A percentile compares a stretch with the other conserved stretches of the same genome.
Conservation (phyloP, 208 protist genomes). For the Trypanosoma mega region DNA sequence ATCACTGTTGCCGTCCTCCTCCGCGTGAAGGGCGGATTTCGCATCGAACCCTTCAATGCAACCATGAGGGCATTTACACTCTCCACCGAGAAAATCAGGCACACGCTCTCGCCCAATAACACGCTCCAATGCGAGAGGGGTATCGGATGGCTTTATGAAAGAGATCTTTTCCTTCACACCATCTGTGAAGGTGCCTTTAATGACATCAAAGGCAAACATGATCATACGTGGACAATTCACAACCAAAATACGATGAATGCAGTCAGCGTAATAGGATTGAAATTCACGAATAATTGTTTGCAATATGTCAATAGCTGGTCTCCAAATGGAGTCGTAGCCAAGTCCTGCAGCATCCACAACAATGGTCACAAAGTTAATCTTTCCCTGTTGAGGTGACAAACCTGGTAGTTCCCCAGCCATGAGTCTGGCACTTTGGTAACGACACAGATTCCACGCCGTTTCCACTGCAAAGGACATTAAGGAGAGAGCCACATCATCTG, state of each 20-base stretch:
- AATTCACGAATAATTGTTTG: constrained; percentile 37
- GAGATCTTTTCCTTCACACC: constrained; percentile 50
- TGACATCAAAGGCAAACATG: constrained; percentile 53
- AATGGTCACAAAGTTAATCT: constrained; percentile 43
- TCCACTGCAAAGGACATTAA: constrained; percentile 34
- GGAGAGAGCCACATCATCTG: constrained; percentile 33
- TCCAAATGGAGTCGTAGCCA: constrained; percentile 62
- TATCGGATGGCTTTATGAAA: constrained; percentile 49
- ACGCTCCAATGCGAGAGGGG: constrained; percentile 36
- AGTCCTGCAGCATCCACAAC: constrained; percentile 55
- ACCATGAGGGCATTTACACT: constrained; percentile 49
- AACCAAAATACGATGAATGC: constrained; percentile 53
- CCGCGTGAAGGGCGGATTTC: constrained; percentile 15
- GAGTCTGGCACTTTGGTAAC: constrained; percentile 41
- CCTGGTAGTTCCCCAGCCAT: constrained; percentile 28
- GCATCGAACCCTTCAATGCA: constrained; percentile 54
- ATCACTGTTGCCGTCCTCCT: constrained; percentile 30
- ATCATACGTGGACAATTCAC: constrained; percentile 71
- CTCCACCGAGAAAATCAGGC: constrained; percentile 57
- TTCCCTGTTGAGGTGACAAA: constrained; percentile 30
- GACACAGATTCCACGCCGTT: constrained; percentile 38
- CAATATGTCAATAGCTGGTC: constrained; percentile 51
- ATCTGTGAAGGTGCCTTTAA: constrained; percentile 47
- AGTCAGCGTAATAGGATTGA: constrained; percentile 50
- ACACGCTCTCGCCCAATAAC: constrained; percentile 51